Base-by-base conservation (phyloP, 164 flowering plant species). In the Vitis riparia region DNA sequence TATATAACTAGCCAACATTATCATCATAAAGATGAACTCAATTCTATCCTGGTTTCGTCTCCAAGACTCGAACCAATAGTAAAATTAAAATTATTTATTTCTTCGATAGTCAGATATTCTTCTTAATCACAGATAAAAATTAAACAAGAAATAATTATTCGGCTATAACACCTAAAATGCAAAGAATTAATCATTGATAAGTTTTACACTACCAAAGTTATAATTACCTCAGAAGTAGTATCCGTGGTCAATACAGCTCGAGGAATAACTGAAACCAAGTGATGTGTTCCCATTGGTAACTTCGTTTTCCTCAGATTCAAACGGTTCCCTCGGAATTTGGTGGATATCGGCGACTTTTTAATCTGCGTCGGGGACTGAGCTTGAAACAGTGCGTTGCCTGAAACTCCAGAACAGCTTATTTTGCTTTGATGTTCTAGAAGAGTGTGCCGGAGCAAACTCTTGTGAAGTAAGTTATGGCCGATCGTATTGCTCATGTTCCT, bases 401-500 rank as follows among this genome's bases (percentile, higher is more conserved):
- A 67, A 50, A 74, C 61, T 32, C 75, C 65, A 15, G 82, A 76
- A 27, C 84, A 77, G 81, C 69, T 76, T 10, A 73, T 27, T 59
- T 83, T 86, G 65, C 77, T 79, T 72, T 80, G 88, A 76, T 79
- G 79, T 65, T 88, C 90, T 13, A 75, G 61, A 29, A 77, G 83
- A 51, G 74, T 55, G 37, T 81, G 76, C 64, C 77, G 74, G 68
- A 76, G 78, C 61, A 83, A 68, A 58, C 79, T 76, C 68, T 78
- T 86, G 65, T 85, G 80, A 61, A 85, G 74, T 61, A 90, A 72
- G 59, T 84, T 75, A 62, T 81, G 82, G 59, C 89, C 87, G 48
- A 90, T 64, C 47, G 86, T 68, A 74, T 78, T 88, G 77, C 91
- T 90, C 98, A 94, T 94, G 48, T 80, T 87, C 80, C 67, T 71